Evolutionary conservation across 73 alveolate species (phyloP).

Genomic region (Paramecium octaurelia): DNA sequence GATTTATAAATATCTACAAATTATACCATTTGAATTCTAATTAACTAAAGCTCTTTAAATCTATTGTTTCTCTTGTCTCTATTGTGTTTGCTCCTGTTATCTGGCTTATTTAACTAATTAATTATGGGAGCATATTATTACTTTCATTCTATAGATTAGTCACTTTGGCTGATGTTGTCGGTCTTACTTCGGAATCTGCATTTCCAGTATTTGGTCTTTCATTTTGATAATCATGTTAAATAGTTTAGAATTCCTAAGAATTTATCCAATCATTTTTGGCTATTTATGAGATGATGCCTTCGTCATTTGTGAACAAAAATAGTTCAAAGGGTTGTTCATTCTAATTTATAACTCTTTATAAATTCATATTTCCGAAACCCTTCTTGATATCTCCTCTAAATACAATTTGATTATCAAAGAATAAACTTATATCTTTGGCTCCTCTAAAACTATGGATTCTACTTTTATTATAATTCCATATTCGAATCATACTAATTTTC

Average conservation of each 20-base stretch:
- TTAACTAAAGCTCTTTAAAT: constrained; percentile 9
- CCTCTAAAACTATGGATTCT: constrained; percentile 90
- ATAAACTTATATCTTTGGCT: constrained; percentile 68
- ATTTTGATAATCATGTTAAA: constrained; percentile 51
- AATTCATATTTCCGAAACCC: constrained; percentile 73
- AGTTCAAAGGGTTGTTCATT: constrained; percentile 77
- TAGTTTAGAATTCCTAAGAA: constrained; percentile 38
- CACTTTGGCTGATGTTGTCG: constrained; percentile 66
- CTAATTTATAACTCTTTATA: constrained; percentile 9
- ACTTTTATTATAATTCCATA: constrained; percentile 88
- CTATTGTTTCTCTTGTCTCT: background rate
- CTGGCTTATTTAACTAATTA: constrained; percentile 35
- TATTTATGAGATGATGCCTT: constrained; percentile 61
- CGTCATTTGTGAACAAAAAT: constrained; percentile 74
- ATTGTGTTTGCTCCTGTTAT: background rate
- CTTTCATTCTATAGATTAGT: background rate
- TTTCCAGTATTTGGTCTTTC: constrained; percentile 72
- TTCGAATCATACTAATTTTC: constrained; percentile 77
- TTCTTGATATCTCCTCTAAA: constrained; percentile 78
- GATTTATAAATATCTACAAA: constrained; percentile 66
- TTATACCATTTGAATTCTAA: constrained; percentile 3
- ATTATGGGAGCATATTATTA: background rate
- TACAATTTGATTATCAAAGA: constrained; percentile 62
- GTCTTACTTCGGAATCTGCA: constrained; percentile 65
- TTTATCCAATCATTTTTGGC: constrained; percentile 82